Base-by-base conservation (phyloP, 2,329 filamentous ascomycete species). In the Fusarium poae region DNA sequence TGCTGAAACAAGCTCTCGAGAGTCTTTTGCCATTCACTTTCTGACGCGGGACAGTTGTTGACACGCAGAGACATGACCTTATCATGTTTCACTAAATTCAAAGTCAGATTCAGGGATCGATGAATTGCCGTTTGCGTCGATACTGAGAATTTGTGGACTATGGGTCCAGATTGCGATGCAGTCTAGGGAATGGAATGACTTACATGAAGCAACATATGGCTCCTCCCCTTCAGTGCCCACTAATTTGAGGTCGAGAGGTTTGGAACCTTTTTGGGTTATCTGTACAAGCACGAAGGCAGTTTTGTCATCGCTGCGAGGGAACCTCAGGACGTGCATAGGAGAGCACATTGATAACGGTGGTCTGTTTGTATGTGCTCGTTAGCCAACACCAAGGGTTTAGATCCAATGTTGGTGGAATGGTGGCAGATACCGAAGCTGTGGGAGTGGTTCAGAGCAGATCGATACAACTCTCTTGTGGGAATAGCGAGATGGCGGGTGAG, bases 1-100 rank as follows among this genome's bases (percentile, higher is more conserved):
- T 84, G 80, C 12, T 88, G 80, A 34, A 94, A 81, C 48, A 89
- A 78, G 46, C 84, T 82, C 46, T 81, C 79, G 20, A 94, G 78
- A 51, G 91, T 85, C 16, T 78, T 74, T 75, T 89, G 84, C 91
- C 91, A 94, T 77, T 93, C 89, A n/a, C 84, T 80, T 59, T 86
- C 80, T 23, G 84, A 82, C 63, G 85, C 85, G n/a, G 83, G 82
- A 50, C 83, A 85, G 68, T 84, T 87, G 71, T 83, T 82, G 27
- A 82, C 79, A 67, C 84, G 86, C 48, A 90, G 80, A 11, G 84
- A 82, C 37, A 82, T 79, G 52, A 88, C 78, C 37, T 81, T 82
- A 70, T 83, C 84, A 61, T 91, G 87, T 75, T 85, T 86, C 70
- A 91, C 86, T 88, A 65, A 37, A 42, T 50, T 40, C 40, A 48